These are phyloP conservation scores for Protomyces inouyei DNA, from an alignment of 1,139 yeast species.

Conservation along the genomic window DNA sequence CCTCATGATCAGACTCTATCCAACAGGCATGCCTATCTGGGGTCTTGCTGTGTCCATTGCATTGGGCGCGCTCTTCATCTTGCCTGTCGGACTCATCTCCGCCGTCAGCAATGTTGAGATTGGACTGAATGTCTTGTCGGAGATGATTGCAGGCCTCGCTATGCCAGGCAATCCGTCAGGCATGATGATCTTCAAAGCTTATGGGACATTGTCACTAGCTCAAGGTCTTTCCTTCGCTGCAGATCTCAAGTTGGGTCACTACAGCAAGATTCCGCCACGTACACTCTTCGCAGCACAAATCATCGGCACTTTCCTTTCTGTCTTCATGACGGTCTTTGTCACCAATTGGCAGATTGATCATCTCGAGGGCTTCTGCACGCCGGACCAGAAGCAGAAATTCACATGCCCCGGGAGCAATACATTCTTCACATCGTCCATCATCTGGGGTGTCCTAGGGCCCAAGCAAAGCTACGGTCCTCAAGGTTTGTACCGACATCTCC, in stretches of 20 bases:
- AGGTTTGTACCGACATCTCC: conserved; percentile 15
- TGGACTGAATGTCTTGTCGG: conserved; percentile 59
- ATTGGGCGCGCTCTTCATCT: conserved; percentile 36
- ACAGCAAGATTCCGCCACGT: conserved; percentile 59
- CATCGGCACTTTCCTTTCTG: conserved; percentile 36
- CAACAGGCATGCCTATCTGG: conserved; percentile 38
- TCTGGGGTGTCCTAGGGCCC: conserved; percentile 60
- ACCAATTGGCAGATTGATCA: conserved; percentile 51
- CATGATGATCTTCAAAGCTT: conserved; percentile 50
- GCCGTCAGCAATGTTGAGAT: conserved; percentile 48
- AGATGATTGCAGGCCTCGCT: conserved; percentile 58
- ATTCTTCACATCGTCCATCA: conserved; percentile 48
- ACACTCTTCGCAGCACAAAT: conserved; percentile 54
- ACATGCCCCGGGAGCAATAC: conserved; percentile 40
- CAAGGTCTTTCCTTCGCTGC: conserved; percentile 55
- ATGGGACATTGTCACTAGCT: conserved; percentile 56
- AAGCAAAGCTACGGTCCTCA: conserved; percentile 43
- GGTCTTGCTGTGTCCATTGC: conserved; percentile 46
- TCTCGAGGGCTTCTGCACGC: conserved; percentile 38
- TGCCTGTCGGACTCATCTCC: conserved; percentile 31
- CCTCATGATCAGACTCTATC: conserved; percentile 47
- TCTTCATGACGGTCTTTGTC: conserved; percentile 50
- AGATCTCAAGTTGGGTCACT: conserved; percentile 62
- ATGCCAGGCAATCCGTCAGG: conserved; percentile 61
- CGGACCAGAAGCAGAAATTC: conserved; percentile 42